Conservation (phyloP, 2,329 filamentous ascomycete species). For the Lithohypha guttulata region DNA sequence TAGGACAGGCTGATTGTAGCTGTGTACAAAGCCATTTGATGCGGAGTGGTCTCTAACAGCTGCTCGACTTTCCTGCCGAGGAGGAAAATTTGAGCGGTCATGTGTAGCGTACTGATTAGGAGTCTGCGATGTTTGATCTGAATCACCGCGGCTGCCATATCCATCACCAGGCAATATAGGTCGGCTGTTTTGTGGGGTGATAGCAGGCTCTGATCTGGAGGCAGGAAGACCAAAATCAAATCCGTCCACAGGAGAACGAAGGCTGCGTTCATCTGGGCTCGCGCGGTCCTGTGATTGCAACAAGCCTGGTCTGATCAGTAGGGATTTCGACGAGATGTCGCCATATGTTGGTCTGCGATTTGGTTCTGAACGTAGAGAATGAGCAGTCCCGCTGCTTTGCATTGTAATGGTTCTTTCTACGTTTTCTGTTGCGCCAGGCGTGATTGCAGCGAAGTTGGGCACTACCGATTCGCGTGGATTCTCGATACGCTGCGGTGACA, state of each 20-base stretch:
- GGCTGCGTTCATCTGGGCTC: constrained; percentile 28
- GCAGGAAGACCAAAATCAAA: constrained; percentile 63
- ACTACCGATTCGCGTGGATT: constrained; percentile 26
- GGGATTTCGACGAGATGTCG: constrained; percentile 1
- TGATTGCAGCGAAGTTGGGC: constrained; percentile 52
- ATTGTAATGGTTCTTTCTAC: constrained; percentile 16
- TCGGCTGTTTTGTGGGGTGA: not conserved
- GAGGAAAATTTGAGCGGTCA: constrained; percentile 14
- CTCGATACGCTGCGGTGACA: not conserved
- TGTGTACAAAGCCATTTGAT: not conserved
- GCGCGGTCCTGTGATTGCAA: constrained; percentile 33
- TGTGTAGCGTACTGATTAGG: not conserved
- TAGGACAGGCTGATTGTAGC: not conserved
- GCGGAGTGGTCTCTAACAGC: not conserved
- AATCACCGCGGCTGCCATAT: not conserved
- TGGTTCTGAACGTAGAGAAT: constrained; percentile 14
- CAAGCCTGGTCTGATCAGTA: constrained; percentile 14
- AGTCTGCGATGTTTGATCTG: not conserved
- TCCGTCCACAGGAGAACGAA: constrained; percentile 38
- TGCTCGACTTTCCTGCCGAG: constrained; percentile 16
- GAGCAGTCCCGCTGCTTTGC: constrained; percentile 11
- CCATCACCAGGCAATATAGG: not conserved
- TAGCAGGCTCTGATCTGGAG: not conserved
- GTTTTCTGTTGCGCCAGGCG: constrained; percentile 24
- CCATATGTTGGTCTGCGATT: constrained; percentile 25